Conservation (phyloP, 2,329 filamentous ascomycete species). For the Emydomyces testavorans region DNA sequence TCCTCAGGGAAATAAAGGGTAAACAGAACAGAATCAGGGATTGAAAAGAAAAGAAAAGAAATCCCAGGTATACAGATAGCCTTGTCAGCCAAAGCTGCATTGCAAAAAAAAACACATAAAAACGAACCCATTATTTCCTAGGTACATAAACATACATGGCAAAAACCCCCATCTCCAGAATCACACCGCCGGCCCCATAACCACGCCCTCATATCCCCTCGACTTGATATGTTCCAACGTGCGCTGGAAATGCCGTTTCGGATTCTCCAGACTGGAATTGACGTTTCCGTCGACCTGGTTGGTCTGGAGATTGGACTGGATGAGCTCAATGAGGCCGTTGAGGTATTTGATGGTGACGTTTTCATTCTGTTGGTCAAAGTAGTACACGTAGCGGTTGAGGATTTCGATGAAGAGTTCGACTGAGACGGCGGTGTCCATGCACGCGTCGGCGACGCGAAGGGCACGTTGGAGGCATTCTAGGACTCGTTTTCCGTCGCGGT, state of each 20-base stretch:
- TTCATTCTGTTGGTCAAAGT: constrained; percentile 98
- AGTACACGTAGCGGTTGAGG: constrained; percentile 95
- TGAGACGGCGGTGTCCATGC: constrained; percentile 95
- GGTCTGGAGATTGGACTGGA: constrained; percentile 86
- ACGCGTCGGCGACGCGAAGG: constrained; percentile 89
- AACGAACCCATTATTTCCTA: too few relatives aligned
- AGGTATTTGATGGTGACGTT: constrained; percentile 96
- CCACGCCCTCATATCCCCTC: constrained; percentile 84
- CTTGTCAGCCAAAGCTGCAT: background rate
- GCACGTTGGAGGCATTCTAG: constrained; percentile 92
- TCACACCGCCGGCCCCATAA: constrained; percentile 51
- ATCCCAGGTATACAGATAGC: background rate
- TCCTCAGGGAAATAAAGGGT: background rate
- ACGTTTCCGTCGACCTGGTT: constrained; percentile 54
- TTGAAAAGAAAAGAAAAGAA: background rate
- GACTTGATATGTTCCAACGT: constrained; percentile 88
- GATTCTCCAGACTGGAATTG: constrained; percentile 71
- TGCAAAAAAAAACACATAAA: background rate
- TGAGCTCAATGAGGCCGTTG: constrained; percentile 94
- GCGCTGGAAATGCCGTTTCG: constrained; percentile 84
- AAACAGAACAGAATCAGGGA: background rate
- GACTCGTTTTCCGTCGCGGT: constrained; percentile 93
- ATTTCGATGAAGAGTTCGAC: constrained; percentile 99
- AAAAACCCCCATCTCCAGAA: background rate
- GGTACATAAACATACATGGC: constrained; percentile 8